Evolutionary conservation across 2,329 filamentous ascomycete species (phyloP).

Genomic region (Clonostachys sp.): DNA sequence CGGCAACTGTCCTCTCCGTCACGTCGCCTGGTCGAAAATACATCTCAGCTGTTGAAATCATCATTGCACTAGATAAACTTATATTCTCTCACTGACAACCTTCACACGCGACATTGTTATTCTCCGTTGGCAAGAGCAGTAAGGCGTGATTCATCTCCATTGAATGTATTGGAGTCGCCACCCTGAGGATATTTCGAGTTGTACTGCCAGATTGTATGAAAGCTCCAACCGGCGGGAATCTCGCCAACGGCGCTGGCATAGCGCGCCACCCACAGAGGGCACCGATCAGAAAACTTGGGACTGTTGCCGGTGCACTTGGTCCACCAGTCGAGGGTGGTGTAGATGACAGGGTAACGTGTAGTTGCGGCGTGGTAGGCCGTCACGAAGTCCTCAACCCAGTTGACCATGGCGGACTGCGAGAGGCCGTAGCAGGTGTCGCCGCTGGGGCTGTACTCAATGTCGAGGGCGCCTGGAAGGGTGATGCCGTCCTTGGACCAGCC

Average conservation of each 20-base stretch:
- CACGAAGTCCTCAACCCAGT: slow-evolving; percentile 47
- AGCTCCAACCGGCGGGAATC: slow-evolving; percentile 44
- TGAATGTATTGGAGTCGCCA: slow-evolving; percentile 49
- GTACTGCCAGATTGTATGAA: slow-evolving; percentile 53
- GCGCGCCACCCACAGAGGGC: slow-evolving; percentile 39
- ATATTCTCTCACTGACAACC: too few relatives aligned
- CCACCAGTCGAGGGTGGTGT: slow-evolving; percentile 49
- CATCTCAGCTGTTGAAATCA: too few relatives aligned
- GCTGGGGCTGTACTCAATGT: slow-evolving; percentile 39
- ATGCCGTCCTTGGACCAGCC: slow-evolving; percentile 47
- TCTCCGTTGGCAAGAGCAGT: slow-evolving; percentile 1
- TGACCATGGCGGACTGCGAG: slow-evolving; percentile 33
- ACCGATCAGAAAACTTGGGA: slow-evolving; percentile 35
- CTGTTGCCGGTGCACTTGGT: slow-evolving; percentile 42
- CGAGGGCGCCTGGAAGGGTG: slow-evolving; percentile 52
- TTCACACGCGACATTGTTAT: background rate
- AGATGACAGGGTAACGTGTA: slow-evolving; percentile 44
- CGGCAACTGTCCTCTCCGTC: too few relatives aligned
- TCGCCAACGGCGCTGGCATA: slow-evolving; percentile 32
- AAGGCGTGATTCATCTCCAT: slow-evolving; percentile 23
- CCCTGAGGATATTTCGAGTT: slow-evolving; percentile 39
- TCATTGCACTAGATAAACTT: too few relatives aligned
- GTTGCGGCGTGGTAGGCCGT: slow-evolving; percentile 39
- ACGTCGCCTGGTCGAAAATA: too few relatives aligned
- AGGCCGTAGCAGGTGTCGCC: slow-evolving; percentile 38